Evolutionary conservation across 257 asterid genomes (phyloP).

Genomic region (Knoxia roxburghii): DNA sequence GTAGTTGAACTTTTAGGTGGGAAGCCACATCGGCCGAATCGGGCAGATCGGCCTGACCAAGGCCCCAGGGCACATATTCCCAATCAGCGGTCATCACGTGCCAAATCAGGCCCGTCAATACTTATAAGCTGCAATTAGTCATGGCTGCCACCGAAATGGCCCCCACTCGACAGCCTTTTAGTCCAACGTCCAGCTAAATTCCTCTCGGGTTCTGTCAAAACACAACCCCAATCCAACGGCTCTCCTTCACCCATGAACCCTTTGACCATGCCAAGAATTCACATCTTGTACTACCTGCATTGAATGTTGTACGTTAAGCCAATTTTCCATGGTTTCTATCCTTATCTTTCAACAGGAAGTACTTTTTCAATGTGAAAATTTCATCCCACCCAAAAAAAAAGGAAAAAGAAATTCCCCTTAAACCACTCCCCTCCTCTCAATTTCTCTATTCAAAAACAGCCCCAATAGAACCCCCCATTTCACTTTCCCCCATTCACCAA

Average conservation of each 20-base stretch:
- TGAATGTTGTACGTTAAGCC: background rate
- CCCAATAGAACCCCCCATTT: background rate
- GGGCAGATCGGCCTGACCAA: too few relatives aligned
- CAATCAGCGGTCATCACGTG: background rate
- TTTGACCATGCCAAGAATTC: background rate
- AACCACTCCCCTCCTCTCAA: constrained; percentile 15
- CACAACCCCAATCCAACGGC: constrained; percentile 9
- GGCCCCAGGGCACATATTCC: too few relatives aligned
- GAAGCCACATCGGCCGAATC: too few relatives aligned
- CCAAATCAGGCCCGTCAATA: background rate
- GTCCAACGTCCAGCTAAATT: constrained; percentile 15
- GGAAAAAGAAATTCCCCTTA: background rate
- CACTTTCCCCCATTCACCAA: background rate
- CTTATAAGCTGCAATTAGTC: background rate
- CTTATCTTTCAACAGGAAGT: background rate
- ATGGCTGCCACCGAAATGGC: background rate
- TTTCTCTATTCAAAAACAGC: constrained; percentile 7
- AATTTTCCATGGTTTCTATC: background rate
- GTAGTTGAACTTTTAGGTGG: too few relatives aligned
- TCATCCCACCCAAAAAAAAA: background rate
- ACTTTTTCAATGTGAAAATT: background rate
- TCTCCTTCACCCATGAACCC: constrained; percentile 1
- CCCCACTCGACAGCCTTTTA: constrained; percentile 9
- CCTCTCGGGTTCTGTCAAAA: constrained; percentile 6
- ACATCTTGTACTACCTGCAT: background rate